phyloP scores from a whole-genome alignment of 1,284 basidiomycete species.

The Prillingera fragicola region DNA sequence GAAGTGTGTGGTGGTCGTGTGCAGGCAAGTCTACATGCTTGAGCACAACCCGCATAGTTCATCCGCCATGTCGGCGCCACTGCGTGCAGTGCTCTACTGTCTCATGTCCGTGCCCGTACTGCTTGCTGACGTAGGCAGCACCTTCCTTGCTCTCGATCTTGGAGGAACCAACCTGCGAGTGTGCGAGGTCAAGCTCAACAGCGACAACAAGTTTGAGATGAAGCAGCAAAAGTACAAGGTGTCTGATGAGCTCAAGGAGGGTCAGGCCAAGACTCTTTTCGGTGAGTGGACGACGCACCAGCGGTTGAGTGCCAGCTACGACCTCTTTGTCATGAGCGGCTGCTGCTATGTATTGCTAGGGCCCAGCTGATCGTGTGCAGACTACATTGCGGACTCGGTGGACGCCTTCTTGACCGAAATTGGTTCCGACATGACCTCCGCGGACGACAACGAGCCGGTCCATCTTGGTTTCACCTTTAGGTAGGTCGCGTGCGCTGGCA shows the following conservation, averaged over 20 bases:
- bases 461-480: conserved; percentile 83
- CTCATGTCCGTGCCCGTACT: not conserved
- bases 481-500: not conserved
- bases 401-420: conserved; percentile 83
- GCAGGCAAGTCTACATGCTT: too few species aligned
- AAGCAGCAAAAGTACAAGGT: conserved; percentile 92
- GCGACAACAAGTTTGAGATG: conserved; percentile 79
- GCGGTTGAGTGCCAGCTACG: too few species aligned
- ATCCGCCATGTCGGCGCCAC: too few species aligned
- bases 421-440: conserved; percentile 42
- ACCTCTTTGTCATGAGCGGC: too few species aligned
- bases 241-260: conserved; percentile 80
- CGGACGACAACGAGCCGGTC: conserved; percentile 53
- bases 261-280: conserved; percentile 74
- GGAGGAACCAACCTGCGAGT: conserved; percentile 96
- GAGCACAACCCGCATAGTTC: too few species aligned
- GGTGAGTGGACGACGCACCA: conserved; percentile 63
- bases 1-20: too few species aligned
- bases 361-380: too few species aligned
- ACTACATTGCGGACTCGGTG: conserved; percentile 94
- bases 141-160: conserved; percentile 87
- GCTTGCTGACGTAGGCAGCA: conserved; percentile 52
- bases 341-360: too few species aligned
- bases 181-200: conserved; percentile 84
- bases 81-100: conserved; percentile 3